Percentiles rank a stretch among this genome's conserved stretches.
Evolutionary conservation across 371 early-diverging fungal genomes (phyloP).

Genomic region (Mortierella sp.): DNA sequence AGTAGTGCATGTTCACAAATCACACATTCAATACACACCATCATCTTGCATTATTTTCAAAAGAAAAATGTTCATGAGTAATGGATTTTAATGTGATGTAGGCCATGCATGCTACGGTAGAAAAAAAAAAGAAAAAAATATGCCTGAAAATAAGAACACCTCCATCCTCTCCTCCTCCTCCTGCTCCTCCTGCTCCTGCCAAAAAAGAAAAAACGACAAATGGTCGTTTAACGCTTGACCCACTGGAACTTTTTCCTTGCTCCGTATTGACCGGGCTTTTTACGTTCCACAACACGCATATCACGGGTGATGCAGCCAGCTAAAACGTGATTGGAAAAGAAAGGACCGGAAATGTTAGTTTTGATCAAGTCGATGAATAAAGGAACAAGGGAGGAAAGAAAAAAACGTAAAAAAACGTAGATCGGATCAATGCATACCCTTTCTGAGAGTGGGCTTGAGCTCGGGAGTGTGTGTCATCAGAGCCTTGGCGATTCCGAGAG

Average conservation of each 20-base stretch:
- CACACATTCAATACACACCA: neutral
- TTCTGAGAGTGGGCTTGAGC: conserved; percentile 70
- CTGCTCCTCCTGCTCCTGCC: neutral
- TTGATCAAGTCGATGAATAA: neutral
- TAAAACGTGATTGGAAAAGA: conserved; percentile 22
- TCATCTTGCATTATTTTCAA: neutral
- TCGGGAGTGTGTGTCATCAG: conserved; percentile 78
- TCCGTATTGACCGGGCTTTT: conserved; percentile 96
- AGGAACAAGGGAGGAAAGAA: neutral
- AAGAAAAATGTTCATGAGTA: neutral
- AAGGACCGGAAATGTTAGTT: neutral
- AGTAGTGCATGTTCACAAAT: neutral
- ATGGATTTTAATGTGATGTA: neutral
- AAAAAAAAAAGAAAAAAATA: neutral
- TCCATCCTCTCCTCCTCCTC: neutral
- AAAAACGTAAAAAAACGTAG: neutral
- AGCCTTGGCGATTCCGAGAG: conserved; percentile 87
- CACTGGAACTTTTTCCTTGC: conserved; percentile 96
- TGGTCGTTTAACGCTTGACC: conserved; percentile 61
- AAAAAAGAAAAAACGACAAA: neutral
- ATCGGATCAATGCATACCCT: conserved; percentile 60
- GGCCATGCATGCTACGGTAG: neutral
- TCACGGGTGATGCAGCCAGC: conserved; percentile 87
- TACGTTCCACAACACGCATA: conserved; percentile 93
- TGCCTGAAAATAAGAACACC: conserved; percentile 1